A percentile compares a stretch with the other conserved stretches of the same genome.
Evolutionary conservation across 2,329 filamentous ascomycete species (phyloP).

Genomic region (Sclerotinia minor): DNA sequence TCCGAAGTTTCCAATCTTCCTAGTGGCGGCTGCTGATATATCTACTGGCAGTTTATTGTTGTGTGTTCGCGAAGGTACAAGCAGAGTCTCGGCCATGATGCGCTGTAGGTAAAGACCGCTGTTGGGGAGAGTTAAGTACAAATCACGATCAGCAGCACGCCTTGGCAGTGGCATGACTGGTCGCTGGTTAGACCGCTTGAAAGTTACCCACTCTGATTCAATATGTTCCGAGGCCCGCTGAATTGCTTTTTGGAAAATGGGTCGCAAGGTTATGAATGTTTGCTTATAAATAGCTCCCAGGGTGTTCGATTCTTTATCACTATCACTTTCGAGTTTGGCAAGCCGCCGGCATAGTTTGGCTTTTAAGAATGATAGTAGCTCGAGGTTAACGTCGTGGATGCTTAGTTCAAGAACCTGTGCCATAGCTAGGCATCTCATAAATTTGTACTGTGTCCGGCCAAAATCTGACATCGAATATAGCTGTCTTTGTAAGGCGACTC

Average conservation of each 20-base stretch:
- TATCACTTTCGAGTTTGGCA: conserved; percentile 55
- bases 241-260: conserved; percentile 40
- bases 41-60: background rate
- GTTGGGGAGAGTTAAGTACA: conserved; percentile 45
- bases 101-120: conserved; percentile 43
- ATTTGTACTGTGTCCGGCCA: conserved; percentile 57
- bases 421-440: conserved; percentile 52
- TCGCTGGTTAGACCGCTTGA: conserved; percentile 45
- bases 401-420: conserved; percentile 48
- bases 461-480: conserved; percentile 46
- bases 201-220: conserved; percentile 43
- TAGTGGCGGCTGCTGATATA: conserved; percentile 16
- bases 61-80: background rate
- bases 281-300: conserved; percentile 33
- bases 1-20: conserved; percentile 28
- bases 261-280: conserved; percentile 39
- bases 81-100: conserved; percentile 9
- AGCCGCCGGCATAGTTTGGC: conserved; percentile 59
- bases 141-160: conserved; percentile 41
- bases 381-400: conserved; percentile 37
- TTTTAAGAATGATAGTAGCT: conserved; percentile 46
- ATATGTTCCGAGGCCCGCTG: background rate
- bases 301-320: conserved; percentile 24
- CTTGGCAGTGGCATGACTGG: conserved; percentile 46
- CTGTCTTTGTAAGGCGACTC: conserved; percentile 56